Conservation (phyloP, 1,284 basidiomycete species). For the Ustilago lituana region DNA sequence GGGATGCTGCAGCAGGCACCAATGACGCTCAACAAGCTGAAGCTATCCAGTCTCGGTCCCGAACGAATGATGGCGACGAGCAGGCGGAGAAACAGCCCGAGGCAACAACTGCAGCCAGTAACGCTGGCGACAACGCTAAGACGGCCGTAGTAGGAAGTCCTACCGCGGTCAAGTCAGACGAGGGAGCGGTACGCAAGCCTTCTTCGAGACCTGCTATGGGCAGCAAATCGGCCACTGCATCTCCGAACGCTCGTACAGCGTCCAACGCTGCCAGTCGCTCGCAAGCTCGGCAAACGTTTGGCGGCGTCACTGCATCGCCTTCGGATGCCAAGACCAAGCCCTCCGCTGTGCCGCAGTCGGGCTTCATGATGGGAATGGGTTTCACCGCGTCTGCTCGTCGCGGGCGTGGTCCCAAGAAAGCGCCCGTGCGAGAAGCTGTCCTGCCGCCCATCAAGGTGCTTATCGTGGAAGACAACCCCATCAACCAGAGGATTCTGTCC, state of each 20-base stretch:
- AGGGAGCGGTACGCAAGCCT: background rate
- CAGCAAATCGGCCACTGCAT: constrained; percentile 9
- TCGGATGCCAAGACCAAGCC: constrained; percentile 43
- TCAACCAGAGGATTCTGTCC: constrained; percentile 95
- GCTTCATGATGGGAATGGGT: constrained; percentile 64
- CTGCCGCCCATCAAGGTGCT: constrained; percentile 66
- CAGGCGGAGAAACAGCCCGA: background rate
- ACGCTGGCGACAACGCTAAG: constrained; percentile 1
- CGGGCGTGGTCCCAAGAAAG: constrained; percentile 50
- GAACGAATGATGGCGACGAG: background rate
- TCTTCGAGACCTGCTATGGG: background rate
- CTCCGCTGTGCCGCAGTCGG: constrained; percentile 61
- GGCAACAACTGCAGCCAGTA: background rate
- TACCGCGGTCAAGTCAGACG: background rate
- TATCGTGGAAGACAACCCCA: constrained; percentile 82
- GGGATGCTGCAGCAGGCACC: background rate
- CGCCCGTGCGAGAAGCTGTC: constrained; percentile 56
- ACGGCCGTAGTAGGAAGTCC: background rate
- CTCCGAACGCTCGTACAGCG: constrained; percentile 17
- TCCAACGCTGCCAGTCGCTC: constrained; percentile 11
- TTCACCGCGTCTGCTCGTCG: constrained; percentile 47
- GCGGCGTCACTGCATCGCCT: constrained; percentile 21
- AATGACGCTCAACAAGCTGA: background rate
- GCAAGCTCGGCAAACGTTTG: constrained; percentile 23
- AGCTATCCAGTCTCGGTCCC: background rate